These are phyloP conservation scores for Pseudocercospora crystallina DNA, from an alignment of 2,329 filamentous ascomycete species.

Conservation along the genomic window DNA sequence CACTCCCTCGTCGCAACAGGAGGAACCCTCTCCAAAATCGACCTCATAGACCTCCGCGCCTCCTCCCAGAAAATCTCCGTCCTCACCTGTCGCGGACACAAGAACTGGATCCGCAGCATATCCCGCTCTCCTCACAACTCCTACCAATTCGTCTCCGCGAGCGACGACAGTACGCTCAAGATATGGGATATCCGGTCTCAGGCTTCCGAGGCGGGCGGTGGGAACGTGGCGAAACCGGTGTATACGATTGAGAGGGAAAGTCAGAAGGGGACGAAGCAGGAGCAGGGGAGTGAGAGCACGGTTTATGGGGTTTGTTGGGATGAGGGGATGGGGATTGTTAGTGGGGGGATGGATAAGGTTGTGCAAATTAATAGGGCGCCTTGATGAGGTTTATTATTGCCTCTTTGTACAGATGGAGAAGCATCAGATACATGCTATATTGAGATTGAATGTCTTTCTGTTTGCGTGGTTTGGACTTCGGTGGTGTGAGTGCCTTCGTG, in stretches of 20 bases:
- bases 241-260: slow-evolving; percentile 78
- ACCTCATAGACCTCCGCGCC: slow-evolving; percentile 84
- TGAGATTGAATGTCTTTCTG: too few species aligned
- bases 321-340: slow-evolving; percentile 80
- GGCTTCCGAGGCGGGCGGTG: slow-evolving; percentile 47
- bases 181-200: slow-evolving; percentile 88
- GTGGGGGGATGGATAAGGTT: slow-evolving; percentile 87
- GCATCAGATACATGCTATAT: too few species aligned
- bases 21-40: slow-evolving; percentile 82
- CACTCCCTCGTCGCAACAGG: slow-evolving; percentile 68
- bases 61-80: slow-evolving; percentile 74
- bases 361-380: slow-evolving; percentile 79
- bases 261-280: slow-evolving; percentile 58
- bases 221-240: slow-evolving; percentile 64
- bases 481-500: too few species aligned
- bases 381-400: too few species aligned
- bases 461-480: too few species aligned
- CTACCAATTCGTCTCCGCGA: slow-evolving; percentile 77
- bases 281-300: slow-evolving; percentile 79
- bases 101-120: slow-evolving; percentile 67
- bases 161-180: slow-evolving; percentile 86
- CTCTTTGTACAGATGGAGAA: too few species aligned
- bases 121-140: slow-evolving; percentile 64
- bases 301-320: slow-evolving; percentile 90
- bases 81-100: slow-evolving; percentile 89